Evolutionary conservation across 129 eudicot species (phyloP), one percentile per base, ranked within the genome.

Genomic region (Tanacetum coccineum): DNA sequence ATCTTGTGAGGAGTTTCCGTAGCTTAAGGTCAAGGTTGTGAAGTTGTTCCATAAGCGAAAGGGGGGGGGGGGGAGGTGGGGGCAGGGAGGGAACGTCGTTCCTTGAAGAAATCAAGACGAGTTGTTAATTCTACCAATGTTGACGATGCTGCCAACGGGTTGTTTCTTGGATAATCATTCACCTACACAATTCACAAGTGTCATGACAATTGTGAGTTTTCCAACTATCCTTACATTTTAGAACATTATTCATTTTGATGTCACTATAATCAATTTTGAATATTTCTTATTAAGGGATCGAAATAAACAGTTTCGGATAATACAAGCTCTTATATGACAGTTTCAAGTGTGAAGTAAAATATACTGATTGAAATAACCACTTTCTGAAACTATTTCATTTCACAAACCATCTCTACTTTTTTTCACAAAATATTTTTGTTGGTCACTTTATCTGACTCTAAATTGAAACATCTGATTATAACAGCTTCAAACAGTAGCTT

Each of bases 101-200:
- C 98, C 82, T 92, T 92, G 78, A 92, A 92, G 83, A 83, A 92
- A 73, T 92, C 98, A 52, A 92, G 96, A 45, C 98, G 96, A 6
- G 95, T 79, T 45, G 98, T 92, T 75, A 92, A 70, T 66, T 91
- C 97, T 9, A 85, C 93, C 75, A 91, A 82, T 14, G 97, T 91
- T 9, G 98, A 86, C 3, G 98, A 88, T 62, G 95, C 84, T 42
- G 80, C 87, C 52, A 87, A 67, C 6, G 83, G 91, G 52, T 85
- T 82, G 48, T 85, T 82, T 60, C 89, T 79, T 9, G 84, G 72
- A 67, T 78, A 70, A 66, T 92, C 95, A 70, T 70, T 61, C 64
- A 60, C 84, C 98, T 92, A 83, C 67, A 64, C 48, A 64, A 63
- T 53, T 25, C 53, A 73, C 46, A 73, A 59, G 59, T 46, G 36